Evolutionary conservation across 371 early-diverging fungal genomes (phyloP).

Genomic region (Lichtheimia ramosa): DNA sequence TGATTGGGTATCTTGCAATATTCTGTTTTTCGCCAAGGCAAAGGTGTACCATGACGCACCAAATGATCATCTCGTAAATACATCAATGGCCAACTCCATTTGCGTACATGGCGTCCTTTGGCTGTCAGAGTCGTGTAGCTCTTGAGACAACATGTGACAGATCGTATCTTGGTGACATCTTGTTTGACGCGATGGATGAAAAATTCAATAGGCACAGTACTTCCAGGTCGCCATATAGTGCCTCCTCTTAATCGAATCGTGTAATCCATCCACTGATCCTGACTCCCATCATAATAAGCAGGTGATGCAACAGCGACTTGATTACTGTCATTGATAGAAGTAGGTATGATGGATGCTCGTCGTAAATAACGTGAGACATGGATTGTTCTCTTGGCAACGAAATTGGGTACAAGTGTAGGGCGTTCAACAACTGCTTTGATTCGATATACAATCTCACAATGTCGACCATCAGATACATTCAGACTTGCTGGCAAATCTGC

Average conservation of each 20-base stretch:
- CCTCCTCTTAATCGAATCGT: conserved; percentile 33
- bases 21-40: conserved; percentile 24
- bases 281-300: too few species aligned
- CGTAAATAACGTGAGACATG: conserved; percentile 12
- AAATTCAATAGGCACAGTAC: conserved; percentile 39
- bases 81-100: conserved; percentile 19
- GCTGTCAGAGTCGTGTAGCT: conserved; percentile 22
- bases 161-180: conserved; percentile 24
- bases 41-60: not conserved
- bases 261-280: conserved; percentile 20
- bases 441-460: conserved; percentile 23
- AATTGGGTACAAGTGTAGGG: conserved; percentile 32
- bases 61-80: conserved; percentile 31
- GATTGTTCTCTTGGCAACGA: conserved; percentile 20
- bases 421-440: conserved; percentile 39
- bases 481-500: conserved; percentile 40
- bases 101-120: conserved; percentile 13
- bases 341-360: too few species aligned
- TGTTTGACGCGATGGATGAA: conserved; percentile 27
- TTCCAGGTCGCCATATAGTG: conserved; percentile 30
- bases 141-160: conserved; percentile 27
- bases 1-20: conserved; percentile 21
- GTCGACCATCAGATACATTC: conserved; percentile 21
- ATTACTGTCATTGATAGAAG: too few species aligned
- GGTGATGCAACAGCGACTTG: too few species aligned